Base-by-base conservation (phyloP, 2,329 filamentous ascomycete species). In the Hypoxylon sp. region DNA sequence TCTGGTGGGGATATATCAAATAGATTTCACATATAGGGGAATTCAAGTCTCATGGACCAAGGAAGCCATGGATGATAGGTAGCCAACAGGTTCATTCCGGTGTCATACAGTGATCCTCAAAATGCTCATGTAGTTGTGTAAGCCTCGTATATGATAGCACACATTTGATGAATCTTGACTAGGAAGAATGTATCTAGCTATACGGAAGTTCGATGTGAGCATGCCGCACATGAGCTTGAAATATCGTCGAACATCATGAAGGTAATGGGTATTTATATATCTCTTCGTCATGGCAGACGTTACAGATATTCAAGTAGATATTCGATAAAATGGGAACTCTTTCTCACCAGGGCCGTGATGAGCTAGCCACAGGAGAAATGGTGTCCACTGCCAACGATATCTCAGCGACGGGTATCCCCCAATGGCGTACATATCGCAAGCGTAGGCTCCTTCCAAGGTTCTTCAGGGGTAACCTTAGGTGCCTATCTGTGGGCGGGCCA, bases 1-100 rank as follows among this genome's bases (percentile, higher is more conserved):
- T 37, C 19, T 48, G 52, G 58, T 6, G 35, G 46, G 60, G 39
- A 54, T 29, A 48, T 44, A 44, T 44, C 17, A 44, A 21, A 44
- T 61, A 54, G 35, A 60, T 55, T 15, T 63, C 47, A 48, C 7
- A 39, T 55, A 21, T 17, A 44, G 51, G 47, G 44, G 53, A 52
- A 58, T 63, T 53, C n/a, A 53, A 69, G n/a, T 57, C 32, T 67
- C 32, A 32, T 56, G 52, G 51, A 10, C 21, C 47, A 44, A 37
- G 24, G 39, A 44, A 11, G 2, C 39, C 8, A 21, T 4, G 7
- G 39, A 37, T 32, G 24, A 27, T 3, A 27, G 24, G n/a, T 7
- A 44, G 8, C 39, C 39, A 10, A 19, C 17, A 4, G 4, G 17
- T 21, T 21, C 17, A 11, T 44, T 2, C 39, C 7, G 39, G 17